Evolutionary conservation across 768 basidiomycete species (phyloP), one percentile per base, ranked within the genome.

Genomic region (Tephrocybe sp.): DNA sequence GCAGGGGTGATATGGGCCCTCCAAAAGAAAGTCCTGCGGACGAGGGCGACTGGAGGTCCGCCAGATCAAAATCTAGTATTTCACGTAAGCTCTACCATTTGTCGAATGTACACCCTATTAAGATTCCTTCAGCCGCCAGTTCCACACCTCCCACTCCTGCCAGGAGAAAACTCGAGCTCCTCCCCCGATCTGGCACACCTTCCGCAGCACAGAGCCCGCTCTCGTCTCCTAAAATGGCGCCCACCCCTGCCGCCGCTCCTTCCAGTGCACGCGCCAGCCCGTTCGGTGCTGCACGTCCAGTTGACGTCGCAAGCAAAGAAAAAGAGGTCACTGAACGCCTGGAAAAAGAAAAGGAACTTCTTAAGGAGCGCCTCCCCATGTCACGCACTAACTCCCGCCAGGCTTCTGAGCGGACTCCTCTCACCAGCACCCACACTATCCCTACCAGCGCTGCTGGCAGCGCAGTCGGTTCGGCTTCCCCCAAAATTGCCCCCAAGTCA

Each of bases 251-350:
- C 30, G 67, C 45, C 20, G 36, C 39, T 17, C 45, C 65, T 7
- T 60, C 71, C 39, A 63, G 68, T 18, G 58, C 74, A 4, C 63
- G 82, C 30, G 63, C 86, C 53, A 93, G 79, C 65, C 95, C 95
- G 5, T 98, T 98, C 62, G 97, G 96, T 43, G 77, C 79, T 48
- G 96, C 96, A 30, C 86, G 73, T 60, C 93, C 96, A 11, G 88
- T 98, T 18, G 94, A 98, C 65, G 84, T 88, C 15, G 75, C 86
- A 28, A 73, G 78, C 0, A 81, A 83, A 47, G 94, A 98, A 62
- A 85, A 82, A 49, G 86, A 83, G 64, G 83, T 93, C 8, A 69
- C 81, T 25, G 82, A 89, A 40, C 83, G 85, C 25, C 66, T 92
- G 33, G 85, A 88, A 58, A 80, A 80, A 55, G 86, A 88, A 23